These are phyloP conservation scores for Solanum sejunctum DNA, from an alignment of 257 asterid genomes.

Conservation along the genomic window DNA sequence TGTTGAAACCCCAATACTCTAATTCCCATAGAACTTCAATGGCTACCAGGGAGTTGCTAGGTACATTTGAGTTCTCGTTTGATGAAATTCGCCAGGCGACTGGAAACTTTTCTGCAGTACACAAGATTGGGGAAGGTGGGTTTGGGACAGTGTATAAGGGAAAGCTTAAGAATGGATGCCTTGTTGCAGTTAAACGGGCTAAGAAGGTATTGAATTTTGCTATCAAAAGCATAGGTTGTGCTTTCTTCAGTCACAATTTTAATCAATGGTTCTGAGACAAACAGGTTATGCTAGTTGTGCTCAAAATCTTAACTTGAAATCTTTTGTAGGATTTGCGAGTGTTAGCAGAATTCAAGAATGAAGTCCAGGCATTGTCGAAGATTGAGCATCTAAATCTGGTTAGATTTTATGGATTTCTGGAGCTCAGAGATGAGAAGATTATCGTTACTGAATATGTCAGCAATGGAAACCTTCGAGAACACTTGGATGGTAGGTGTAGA, in stretches of 20 bases:
- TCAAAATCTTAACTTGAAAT: background rate
- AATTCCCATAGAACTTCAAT: background rate
- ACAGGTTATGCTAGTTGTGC: background rate
- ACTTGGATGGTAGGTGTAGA: slow-evolving; percentile 44
- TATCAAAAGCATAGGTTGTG: background rate
- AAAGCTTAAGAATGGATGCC: slow-evolving; percentile 28
- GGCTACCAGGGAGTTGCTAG: background rate
- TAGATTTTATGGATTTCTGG: slow-evolving; percentile 43
- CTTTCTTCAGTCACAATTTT: background rate
- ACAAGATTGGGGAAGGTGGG: background rate
- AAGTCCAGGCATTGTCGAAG: slow-evolving; percentile 39
- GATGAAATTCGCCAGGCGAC: background rate
- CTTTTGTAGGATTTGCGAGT: slow-evolving; percentile 10
- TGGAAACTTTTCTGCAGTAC: background rate
- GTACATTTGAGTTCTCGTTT: background rate
- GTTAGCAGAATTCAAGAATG: slow-evolving; percentile 48
- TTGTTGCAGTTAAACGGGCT: slow-evolving; percentile 57
- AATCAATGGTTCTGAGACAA: background rate
- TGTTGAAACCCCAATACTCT: background rate
- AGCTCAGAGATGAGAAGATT: slow-evolving; percentile 41
- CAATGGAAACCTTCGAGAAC: slow-evolving; percentile 65
- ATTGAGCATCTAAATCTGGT: slow-evolving; percentile 64
- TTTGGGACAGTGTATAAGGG: background rate
- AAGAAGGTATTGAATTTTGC: slow-evolving; percentile 17
- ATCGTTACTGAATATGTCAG: slow-evolving; percentile 42